A percentile compares a stretch with the other conserved stretches of the same genome.
Conservation (phyloP, 148 eudicot species). For the Chenopodium suecicum region DNA sequence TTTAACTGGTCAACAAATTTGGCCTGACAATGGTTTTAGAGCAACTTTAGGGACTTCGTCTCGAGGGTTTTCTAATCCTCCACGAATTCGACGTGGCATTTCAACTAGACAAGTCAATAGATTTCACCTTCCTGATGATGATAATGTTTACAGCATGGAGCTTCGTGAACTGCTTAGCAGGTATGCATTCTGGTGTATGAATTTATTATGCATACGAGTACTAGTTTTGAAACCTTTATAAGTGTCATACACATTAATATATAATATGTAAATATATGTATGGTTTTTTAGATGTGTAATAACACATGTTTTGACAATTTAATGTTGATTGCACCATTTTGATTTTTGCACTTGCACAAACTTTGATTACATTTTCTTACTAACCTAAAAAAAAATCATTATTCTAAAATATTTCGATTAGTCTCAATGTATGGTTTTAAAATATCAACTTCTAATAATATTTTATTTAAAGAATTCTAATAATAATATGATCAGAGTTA, state of each 20-base stretch:
- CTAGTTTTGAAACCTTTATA: neutral
- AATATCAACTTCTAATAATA: too few relatives aligned
- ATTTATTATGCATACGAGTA: neutral
- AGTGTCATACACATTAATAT: neutral
- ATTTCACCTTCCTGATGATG: slow-evolving; percentile 93
- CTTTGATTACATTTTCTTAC: too few relatives aligned
- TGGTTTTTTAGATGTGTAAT: neutral
- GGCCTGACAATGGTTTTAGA: slow-evolving; percentile 54
- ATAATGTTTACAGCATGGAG: slow-evolving; percentile 96
- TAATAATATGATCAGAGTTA: too few relatives aligned
- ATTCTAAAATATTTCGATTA: too few relatives aligned
- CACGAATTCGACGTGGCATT: slow-evolving; percentile 52
- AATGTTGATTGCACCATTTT: too few relatives aligned
- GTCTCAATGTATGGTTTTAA: too few relatives aligned
- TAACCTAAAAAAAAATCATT: too few relatives aligned
- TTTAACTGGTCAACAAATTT: slow-evolving; percentile 42
- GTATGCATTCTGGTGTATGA: slow-evolving; percentile 26
- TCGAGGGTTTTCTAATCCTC: slow-evolving; percentile 56
- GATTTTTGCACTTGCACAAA: too few relatives aligned
- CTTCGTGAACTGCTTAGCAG: slow-evolving; percentile 97
- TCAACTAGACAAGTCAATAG: slow-evolving; percentile 62
- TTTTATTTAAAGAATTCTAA: too few relatives aligned
- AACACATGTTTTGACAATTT: neutral
- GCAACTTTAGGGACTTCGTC: slow-evolving; percentile 58
- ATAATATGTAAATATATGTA: too few relatives aligned